Base-by-base conservation (phyloP, 805 yeast genomes). In the Ascoidea asiatica region DNA sequence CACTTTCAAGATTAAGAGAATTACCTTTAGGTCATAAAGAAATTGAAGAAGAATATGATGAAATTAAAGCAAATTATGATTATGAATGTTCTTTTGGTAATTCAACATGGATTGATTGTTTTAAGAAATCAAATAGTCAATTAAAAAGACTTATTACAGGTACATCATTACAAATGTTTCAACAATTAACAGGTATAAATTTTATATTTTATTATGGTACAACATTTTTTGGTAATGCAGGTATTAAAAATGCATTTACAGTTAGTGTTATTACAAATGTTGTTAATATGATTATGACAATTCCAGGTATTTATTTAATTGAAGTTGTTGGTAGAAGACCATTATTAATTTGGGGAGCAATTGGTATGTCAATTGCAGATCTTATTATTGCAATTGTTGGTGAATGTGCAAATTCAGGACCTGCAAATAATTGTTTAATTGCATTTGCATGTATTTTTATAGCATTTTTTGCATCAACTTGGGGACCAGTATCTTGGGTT, bases 401-500 rank as follows among this genome's bases (percentile, higher is more conserved):
- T 5, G 68, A 29, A 29, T 11, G 15, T 15, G 35, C 15, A 11
- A 15, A 29, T 61, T 59, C 47, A n/a, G 51, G 43, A 43, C 52
- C 55, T 39, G 65, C 62, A 13, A 58, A 64, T 44, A 63, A 66
- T 48, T 55, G 61, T 17, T 63, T 62, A 60, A 55, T 64, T 44
- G 60, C 64, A 6, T 29, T 29, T 29, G 35, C 35, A 11, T 29
- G 35, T 29, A 29, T 29, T 29, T 29, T 79, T 58, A 79, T 84
- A 51, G 76, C 80, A 46, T 79, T 79, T 59, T 81, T 81, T 64
- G 92, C 90, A 7, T 70, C 84, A 4, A 74, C 90, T 21, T 84
- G 94, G 94, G 90, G 89, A 60, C 87, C 90, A 37, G 76, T 74
- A 49, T 77, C 75, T 38, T 84, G 89, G 88, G 83, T 75, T 43